Conservation (phyloP, 225 moss, liverwort and hornwort species). For the Physcomitrium patens region DNA sequence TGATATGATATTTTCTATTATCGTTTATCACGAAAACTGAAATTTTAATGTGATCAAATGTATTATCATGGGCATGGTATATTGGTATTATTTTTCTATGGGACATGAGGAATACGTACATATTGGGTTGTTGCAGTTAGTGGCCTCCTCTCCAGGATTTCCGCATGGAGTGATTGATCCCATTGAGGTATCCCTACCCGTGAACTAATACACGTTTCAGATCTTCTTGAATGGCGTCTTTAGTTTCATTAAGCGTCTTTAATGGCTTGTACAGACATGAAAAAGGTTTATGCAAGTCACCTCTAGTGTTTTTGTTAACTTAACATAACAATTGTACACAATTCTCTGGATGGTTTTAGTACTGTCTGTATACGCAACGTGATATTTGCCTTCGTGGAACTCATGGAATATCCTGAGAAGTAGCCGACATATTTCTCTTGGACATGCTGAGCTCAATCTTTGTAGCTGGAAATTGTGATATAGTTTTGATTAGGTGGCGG, state of each 20-base stretch:
- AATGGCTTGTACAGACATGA: background rate
- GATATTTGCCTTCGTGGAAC: background rate
- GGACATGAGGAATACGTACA: constrained; percentile 7
- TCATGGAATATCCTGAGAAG: constrained; percentile 11
- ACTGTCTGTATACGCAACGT: background rate
- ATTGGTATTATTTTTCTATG: background rate
- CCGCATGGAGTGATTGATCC: constrained; percentile 98
- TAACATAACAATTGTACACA: background rate
- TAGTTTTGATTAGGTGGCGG: background rate
- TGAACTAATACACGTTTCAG: constrained; percentile 13
- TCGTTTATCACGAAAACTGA: too few relatives aligned
- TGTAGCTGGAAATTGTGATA: constrained; percentile 14
- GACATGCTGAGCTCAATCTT: constrained; percentile 16
- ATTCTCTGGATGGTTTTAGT: background rate
- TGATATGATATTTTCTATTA: too few relatives aligned
- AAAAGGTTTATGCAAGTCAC: background rate
- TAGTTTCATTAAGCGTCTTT: background rate
- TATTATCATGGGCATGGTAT: background rate
- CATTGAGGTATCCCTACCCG: constrained; percentile 67
- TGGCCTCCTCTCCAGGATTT: constrained; percentile 94
- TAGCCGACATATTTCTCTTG: background rate
- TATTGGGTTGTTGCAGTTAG: constrained; percentile 59
- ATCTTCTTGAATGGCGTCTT: constrained; percentile 7
- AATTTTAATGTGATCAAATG: background rate
- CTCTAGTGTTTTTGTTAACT: background rate